Evolutionary conservation across 495 filamentous ascomycete species (phyloP).

Genomic region (Umbilicaria muhlenbergii): DNA sequence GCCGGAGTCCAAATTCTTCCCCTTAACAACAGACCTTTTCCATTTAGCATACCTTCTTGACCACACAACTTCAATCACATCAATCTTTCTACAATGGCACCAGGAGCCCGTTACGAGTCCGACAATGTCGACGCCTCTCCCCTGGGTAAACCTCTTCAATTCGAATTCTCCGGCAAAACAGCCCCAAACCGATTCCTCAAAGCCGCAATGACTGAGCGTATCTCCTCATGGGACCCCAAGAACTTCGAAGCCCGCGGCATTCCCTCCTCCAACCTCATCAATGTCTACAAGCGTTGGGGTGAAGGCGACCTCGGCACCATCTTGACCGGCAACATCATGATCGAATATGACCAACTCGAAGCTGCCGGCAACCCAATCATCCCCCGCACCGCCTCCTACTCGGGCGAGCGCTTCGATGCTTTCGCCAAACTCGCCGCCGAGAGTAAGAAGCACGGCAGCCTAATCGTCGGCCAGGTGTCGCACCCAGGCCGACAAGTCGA

Average conservation of each 20-base stretch:
- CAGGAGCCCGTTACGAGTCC: constrained; percentile 14
- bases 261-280: constrained; percentile 38
- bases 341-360: constrained; percentile 42
- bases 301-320: constrained; percentile 40
- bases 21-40: too few species aligned
- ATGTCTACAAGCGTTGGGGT: constrained; percentile 44
- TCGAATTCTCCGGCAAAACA: constrained; percentile 38
- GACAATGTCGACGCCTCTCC: constrained; percentile 25
- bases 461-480: constrained; percentile 43
- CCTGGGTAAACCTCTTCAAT: constrained; percentile 38
- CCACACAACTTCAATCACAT: too few species aligned
- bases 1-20: too few species aligned
- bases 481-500: constrained; percentile 46
- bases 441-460: constrained; percentile 34
- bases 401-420: constrained; percentile 39
- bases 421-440: constrained; percentile 35
- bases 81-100: constrained; percentile 7
- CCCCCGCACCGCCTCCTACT: constrained; percentile 25
- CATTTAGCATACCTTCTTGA: too few species aligned
- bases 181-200: constrained; percentile 48
- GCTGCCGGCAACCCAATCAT: constrained; percentile 43
- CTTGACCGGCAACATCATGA: constrained; percentile 48
- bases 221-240: constrained; percentile 38
- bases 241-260: constrained; percentile 36
- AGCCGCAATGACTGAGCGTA: constrained; percentile 44